Percentiles rank a stretch among this genome's conserved stretches.
phyloP scores from a whole-genome alignment of 129 eudicot genomes.

The Mikania micrantha region DNA sequence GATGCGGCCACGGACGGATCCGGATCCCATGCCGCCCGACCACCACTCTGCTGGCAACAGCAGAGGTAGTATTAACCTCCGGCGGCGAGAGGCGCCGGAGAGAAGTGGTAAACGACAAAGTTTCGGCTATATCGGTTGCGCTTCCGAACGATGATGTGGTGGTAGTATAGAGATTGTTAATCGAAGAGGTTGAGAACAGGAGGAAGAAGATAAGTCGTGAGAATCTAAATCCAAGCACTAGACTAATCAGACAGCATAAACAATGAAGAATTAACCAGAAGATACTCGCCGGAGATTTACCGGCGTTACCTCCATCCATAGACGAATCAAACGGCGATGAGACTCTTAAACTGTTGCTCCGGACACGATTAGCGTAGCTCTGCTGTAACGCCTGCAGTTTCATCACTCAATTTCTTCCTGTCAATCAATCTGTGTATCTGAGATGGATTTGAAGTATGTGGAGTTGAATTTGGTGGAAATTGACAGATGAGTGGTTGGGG shows the following conservation, averaged over 20 bases:
- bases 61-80: conserved; percentile 7
- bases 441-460: conserved; percentile 5
- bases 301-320: conserved; percentile 28
- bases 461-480: conserved; percentile 11
- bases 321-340: conserved; percentile 53
- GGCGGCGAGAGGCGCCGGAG: conserved; percentile 15
- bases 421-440: neutral
- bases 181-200: conserved; percentile 44
- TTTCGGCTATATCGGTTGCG: conserved; percentile 27
- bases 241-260: conserved; percentile 76
- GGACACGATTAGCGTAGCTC: conserved; percentile 47
- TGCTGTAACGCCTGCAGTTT: conserved; percentile 78
- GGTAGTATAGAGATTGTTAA: conserved; percentile 26
- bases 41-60: conserved; percentile 64
- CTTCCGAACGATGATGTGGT: conserved; percentile 33
- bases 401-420: conserved; percentile 30
- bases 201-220: conserved; percentile 77
- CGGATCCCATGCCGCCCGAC: conserved; percentile 95
- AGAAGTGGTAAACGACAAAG: conserved; percentile 32
- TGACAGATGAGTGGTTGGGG: conserved; percentile 20
- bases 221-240: conserved; percentile 87
- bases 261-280: conserved; percentile 76
- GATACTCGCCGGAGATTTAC: conserved; percentile 59
- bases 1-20: conserved; percentile 98
- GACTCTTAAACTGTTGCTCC: conserved; percentile 68